Base-by-base conservation (phyloP, 805 yeast genomes). In the Lachancea waltii region DNA sequence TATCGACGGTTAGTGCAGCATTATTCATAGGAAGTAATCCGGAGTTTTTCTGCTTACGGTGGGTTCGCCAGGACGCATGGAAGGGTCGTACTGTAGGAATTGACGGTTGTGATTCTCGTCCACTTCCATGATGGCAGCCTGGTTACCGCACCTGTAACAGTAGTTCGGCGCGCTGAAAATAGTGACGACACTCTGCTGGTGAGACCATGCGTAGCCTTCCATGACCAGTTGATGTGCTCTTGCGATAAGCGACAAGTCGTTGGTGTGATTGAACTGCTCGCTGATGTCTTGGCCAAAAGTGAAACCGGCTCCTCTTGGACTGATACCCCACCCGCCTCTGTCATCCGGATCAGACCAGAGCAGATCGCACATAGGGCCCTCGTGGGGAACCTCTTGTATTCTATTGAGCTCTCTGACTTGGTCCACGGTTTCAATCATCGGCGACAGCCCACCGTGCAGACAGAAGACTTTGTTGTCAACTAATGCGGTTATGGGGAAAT, bases 231-330 rank as follows among this genome's bases (percentile, higher is more conserved):
- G 97, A 69, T 87, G 97, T 7, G 96, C 96, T 66, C 97, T 77
- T 19, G 97, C 95, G 47, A 89, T 82, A 46, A 89, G 68, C 36
- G 83, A 72, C 47, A 89, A 69, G 48, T 82, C 87, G 60, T 89
- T 89, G 14, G 87, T 81, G 64, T 87, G 95, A 60, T 89, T 89
- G 65, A 89, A 89, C 58, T 86, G 95, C 60, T 85, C 95, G 49
- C 89, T 77, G 53, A 87, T 85, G 69, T 89, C 95, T 67, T 82
- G 94, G 53, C 97, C 97, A 75, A 89, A 89, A 56, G 95, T 85
- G 80, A 84, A 89, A 63, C 97, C 97, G 45, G 97, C 97, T 70
- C 96, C 96, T 76, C 97, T 79, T 63, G 96, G 95, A 57, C 92
- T 81, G 49, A 89, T 85, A 46, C 95, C 95, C 97, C 97, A 89